Evolutionary conservation across 805 yeast genomes (phyloP), one percentile per base, ranked within the genome.

Genomic region (Kockiozyma suomiensis): DNA sequence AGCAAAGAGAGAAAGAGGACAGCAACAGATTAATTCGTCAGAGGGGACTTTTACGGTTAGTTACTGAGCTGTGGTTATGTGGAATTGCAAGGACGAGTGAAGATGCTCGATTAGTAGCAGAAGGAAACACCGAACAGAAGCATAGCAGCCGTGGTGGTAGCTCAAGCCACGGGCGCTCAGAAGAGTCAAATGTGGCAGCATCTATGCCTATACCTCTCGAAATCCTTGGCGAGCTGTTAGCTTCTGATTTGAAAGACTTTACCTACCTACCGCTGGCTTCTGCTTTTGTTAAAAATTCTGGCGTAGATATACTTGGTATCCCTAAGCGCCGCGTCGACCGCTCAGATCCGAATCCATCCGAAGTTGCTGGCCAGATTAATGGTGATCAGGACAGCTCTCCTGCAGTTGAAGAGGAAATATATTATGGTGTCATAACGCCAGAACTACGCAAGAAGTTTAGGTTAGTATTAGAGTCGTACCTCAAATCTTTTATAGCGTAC

Each of bases 61-160:
- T 86, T 10, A 78, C 81, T 41, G 96, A 88, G 70, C 76, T 87
- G 30, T 77, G 81, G 67, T 61, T 82, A 1, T 80, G 79, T 17
- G 90, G 88, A 0, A 68, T 89, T 0, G 82, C 87, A 64, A 71
- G 82, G 43, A 72, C 76, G 10, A 59, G 78, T 5, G 74, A 76
- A 25, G 84, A 80, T 60, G 70, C 79, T 50, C 75, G 77, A 2
- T 74, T 53, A 25, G 54, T 54, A 13, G 68, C 67, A 2, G 61
- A 54, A 23, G 63, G 55, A 6, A 61, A 28, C 4, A 52, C 50
- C 10, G 46, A 41, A 15, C n/a, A 46, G 25, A 43, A 30, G 19
- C 43, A 30, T 12, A 28, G 40, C 43, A 52, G 43, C 19, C 32
- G 43, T 13, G 35, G 12, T 33, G 37, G 45, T 30, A 41, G 42